Percentiles rank a stretch among this genome's conserved stretches.
These are phyloP conservation scores for Chrysanthemum lavandulifolium DNA, from an alignment of 129 eudicot species.

Conservation along the genomic window DNA sequence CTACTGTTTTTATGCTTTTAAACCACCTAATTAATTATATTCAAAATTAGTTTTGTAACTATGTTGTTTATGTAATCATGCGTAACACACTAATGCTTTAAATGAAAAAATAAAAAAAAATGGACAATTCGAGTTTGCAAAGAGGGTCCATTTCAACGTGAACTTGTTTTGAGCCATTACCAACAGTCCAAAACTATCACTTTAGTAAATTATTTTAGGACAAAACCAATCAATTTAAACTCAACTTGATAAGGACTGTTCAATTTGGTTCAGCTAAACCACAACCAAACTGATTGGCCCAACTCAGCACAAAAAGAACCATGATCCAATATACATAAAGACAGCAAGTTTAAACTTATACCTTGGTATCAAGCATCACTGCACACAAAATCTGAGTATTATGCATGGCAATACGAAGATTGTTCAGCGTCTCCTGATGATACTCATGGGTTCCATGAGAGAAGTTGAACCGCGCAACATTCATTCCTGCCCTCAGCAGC, in stretches of 20 bases:
- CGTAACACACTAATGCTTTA: too few species aligned
- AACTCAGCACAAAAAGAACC: conserved; percentile 12
- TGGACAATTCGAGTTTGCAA: too few species aligned
- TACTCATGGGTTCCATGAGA: conserved; percentile 92
- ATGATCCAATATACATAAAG: conserved; percentile 7
- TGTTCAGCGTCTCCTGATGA: conserved; percentile 82
- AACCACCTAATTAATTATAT: too few species aligned
- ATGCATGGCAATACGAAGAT: conserved; percentile 67
- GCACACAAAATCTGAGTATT: conserved; percentile 80
- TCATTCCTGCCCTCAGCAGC: conserved; percentile 89
- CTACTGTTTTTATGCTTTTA: too few species aligned
- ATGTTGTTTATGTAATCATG: too few species aligned
- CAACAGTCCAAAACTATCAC: not conserved
- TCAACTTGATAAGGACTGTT: conserved; percentile 10
- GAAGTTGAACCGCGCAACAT: conserved; percentile 84
- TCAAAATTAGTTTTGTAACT: too few species aligned
- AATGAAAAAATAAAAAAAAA: too few species aligned
- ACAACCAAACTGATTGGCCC: conserved; percentile 1
- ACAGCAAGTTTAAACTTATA: conserved; percentile 17
- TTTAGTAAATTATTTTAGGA: not conserved
- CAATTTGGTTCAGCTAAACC: not conserved
- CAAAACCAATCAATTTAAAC: not conserved
- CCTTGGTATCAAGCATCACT: conserved; percentile 84
- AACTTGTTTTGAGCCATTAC: not conserved
- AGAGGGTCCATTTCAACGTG: too few species aligned